Base-by-base conservation (phyloP, 257 asterid genomes). In the Sherardia arvensis region DNA sequence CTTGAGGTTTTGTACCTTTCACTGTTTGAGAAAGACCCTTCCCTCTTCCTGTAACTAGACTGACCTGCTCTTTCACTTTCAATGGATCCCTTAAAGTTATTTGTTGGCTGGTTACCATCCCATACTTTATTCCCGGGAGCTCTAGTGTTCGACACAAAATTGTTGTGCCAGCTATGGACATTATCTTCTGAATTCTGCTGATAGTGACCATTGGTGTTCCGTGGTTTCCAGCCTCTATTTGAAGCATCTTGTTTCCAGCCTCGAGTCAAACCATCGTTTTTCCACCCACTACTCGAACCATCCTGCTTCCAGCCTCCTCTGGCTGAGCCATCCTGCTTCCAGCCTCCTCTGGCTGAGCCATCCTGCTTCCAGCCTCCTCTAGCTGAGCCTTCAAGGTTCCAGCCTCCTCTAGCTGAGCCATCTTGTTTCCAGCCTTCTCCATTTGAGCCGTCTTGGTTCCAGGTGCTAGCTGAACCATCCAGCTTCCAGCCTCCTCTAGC, bases 41-140 rank as follows among this genome's bases (percentile, higher is more conserved):
- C 98, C 75, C 96, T 80, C 76, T 91, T 91, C 70, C 81, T 80
- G 64, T 76, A 76, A 79, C 84, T 79, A 65, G 85, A 81, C 65
- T 78, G 64, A 38, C 21, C 73, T 8, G 76, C 68, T 70, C 80
- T 62, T 30, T 81, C 78, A 63, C 78, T 86, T 38, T 65, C 59
- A 28, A 45, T 65, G 34, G 33, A 60, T 56, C 80, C 67, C 49
- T 67, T 64, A 23, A 76, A 74, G 67, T 76, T 51, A 76, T 68
- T 15, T 14, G 56, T 77, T 23, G 68, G 43, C 33, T 65, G 78
- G 47, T 72, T 68, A 62, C 38, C 78, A 73, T 64, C 70, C 64
- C 75, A 33, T 54, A 47, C 59, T 47, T 73, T 68, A 34, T 51
- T 68, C 34, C 66, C 28, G n/a, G 66, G 22, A 55, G 64, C 33